Base-by-base conservation (phyloP, 2,329 filamentous ascomycete genomes). In the Diplodia mutila region DNA sequence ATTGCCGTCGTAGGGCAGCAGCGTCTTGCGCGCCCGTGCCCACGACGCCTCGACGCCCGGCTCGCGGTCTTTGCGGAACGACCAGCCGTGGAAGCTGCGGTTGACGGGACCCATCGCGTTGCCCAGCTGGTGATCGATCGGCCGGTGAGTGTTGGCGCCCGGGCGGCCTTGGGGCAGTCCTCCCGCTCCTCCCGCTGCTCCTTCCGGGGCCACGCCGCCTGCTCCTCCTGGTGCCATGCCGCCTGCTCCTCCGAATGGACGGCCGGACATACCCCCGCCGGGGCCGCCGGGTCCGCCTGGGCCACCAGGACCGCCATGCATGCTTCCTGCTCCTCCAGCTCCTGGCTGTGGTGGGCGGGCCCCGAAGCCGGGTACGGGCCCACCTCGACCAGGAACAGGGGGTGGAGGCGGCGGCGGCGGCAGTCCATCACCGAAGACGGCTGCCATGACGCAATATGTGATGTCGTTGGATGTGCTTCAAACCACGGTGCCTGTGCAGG, bases 41-140 rank as follows among this genome's bases (percentile, higher is more conserved):
- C 64, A 66, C 12, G 64, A 46, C 29, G 64, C 18, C 5, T 23
- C 21, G n/a, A 34, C 7, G 39, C 64, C 64, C 7, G 64, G 64
- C 64, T 48, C 37, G 52, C 34, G 29, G n/a, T 23, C 29, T 14
- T 57, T 54, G 39, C 64, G 64, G 52, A 66, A 66, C 16, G 52
- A 49, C 64, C 64, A 66, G 23, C 64, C 64, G n/a, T 57, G 52
- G 64, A 57, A 66, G 18, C 16, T 66, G n/a, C 42, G 52, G 11
- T 14, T 4, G 25, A 66, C 25, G 8, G 37, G 64, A 18, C 42
- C 46, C 4, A 27, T 16, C 12, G 59, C 25, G 59, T 51, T 51
- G 27, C 57, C 57, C 5, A 59, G 61, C 23, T 53, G 51, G 34
- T 48, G 34, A 5, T 29, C 27, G n/a, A 66, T 39, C 11, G 64